These are phyloP conservation scores for Nigrospora osmanthi DNA, from an alignment of 2,329 filamentous ascomycete species.

Conservation along the genomic window DNA sequence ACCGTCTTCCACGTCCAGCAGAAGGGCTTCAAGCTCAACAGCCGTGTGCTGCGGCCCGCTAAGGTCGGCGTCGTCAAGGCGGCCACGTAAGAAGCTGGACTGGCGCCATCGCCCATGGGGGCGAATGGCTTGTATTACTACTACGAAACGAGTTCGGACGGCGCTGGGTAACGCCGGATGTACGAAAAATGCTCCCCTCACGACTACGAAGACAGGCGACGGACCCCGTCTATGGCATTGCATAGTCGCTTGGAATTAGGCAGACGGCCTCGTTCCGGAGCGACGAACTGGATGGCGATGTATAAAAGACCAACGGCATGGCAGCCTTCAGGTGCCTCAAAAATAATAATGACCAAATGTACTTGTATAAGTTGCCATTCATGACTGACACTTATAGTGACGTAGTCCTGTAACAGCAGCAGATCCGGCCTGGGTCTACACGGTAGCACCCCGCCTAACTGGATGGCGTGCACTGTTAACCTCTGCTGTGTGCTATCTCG, in stretches of 20 bases:
- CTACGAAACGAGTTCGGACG: constrained; percentile 5
- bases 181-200: constrained; percentile 7
- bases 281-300: too few species aligned
- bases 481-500: too few species aligned
- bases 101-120: not conserved
- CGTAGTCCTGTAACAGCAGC: too few species aligned
- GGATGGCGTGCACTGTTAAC: too few species aligned
- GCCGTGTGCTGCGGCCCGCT: constrained; percentile 78
- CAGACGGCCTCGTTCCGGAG: constrained; percentile 4
- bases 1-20: constrained; percentile 88
- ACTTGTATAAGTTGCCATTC: too few species aligned
- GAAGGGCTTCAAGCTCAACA: constrained; percentile 93
- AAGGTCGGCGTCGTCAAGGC: constrained; percentile 91
- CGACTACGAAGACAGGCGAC: constrained; percentile 2
- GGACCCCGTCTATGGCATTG: not conserved
- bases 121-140: constrained; percentile 6
- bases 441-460: too few species aligned
- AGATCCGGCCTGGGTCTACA: too few species aligned
- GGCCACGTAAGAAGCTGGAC: constrained; percentile 25
- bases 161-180: constrained; percentile 5
- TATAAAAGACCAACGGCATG: too few species aligned
- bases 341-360: too few species aligned
- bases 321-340: too few species aligned
- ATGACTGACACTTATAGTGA: too few species aligned
- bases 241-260: constrained; percentile 1